Evolutionary conservation across 2,329 filamentous ascomycete genomes (phyloP), one percentile per base, ranked within the genome.

Genomic region (Raffaelea deltoideospora): DNA sequence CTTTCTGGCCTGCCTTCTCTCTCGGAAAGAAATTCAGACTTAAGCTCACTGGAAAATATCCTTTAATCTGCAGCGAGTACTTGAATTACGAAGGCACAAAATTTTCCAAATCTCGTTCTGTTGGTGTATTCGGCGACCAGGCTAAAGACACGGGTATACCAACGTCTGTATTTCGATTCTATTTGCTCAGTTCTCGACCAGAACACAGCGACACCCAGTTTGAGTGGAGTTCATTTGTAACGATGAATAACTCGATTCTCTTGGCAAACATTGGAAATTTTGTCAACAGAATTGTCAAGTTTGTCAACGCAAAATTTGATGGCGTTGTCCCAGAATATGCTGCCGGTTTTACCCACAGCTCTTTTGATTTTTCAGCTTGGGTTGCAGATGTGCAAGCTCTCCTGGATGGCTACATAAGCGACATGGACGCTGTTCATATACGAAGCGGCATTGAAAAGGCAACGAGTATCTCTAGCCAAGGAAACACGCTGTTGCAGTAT

Each of bases 161-260:
- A 14, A 66, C 85, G 0, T 83, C 88, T 43, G 83, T 95, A n/a
- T 95, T 86, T 84, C 70, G 87, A 46, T 94, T 88, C 59, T 94
- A 90, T 61, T 72, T 95, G 18, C 67, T 94, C 27, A 80, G 85
- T 31, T 79, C 82, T 54, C 74, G 87, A 39, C 87, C 87, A 0
- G 87, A 95, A 57, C 79, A 77, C 10, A 73, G 79, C 35, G 87
- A 95, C 53, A 80, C 84, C 0, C 82, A 72, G 40, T 47, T 47
- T n/a, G 45, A 47, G 35, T 47, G 45, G 45, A 41, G 41, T 40
- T 70, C 78, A 32, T 92, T 94, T 58, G 79, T 90, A 43, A 69
- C 76, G 26, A 68, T 72, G 47, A 94, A 94, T 67, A 94, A 95
- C 64, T 86, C 80, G 51, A 83, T 90, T 53, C 69, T 95, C n/a